Evolutionary conservation across 495 filamentous ascomycete genomes (phyloP).

Genomic region (Cercophora scortea): DNA sequence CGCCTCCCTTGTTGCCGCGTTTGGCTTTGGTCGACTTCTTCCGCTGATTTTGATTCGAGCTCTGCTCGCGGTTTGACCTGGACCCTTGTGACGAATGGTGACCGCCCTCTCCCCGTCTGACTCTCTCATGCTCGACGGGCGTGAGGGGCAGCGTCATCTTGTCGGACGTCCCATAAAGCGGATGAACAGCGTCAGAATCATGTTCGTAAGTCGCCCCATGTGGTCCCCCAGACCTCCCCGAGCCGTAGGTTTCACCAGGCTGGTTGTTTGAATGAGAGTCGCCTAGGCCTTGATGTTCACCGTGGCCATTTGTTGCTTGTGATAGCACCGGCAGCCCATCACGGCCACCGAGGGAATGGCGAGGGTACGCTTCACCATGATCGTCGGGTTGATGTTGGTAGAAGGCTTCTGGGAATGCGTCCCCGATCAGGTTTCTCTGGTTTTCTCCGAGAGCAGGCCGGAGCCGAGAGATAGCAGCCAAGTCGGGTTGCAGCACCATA

Average conservation of each 20-base stretch:
- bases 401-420: conserved; percentile 45
- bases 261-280: background rate
- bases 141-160: background rate
- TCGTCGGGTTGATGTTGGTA: background rate
- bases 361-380: background rate
- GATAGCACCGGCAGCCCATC: background rate
- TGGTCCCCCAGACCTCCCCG: background rate
- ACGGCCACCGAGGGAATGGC: background rate
- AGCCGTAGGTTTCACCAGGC: background rate
- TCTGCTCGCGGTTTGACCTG: background rate
- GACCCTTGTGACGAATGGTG: conserved; percentile 4
- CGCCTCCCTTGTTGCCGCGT: conserved; percentile 4
- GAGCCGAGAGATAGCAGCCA: conserved; percentile 38
- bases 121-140: background rate
- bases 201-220: no score
- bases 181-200: no score
- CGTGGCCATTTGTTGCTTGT: background rate
- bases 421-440: conserved; percentile 53
- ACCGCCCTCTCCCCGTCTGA: background rate
- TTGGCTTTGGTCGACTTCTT: conserved; percentile 4
- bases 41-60: background rate
- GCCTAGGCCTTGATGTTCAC: no score
- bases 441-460: conserved; percentile 30
- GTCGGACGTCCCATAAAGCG: no score
- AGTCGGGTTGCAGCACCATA: conserved; percentile 63